Evolutionary conservation across 2,329 filamentous ascomycete species (phyloP).

Genomic region (Lasiodiplodia hormozganensis): DNA sequence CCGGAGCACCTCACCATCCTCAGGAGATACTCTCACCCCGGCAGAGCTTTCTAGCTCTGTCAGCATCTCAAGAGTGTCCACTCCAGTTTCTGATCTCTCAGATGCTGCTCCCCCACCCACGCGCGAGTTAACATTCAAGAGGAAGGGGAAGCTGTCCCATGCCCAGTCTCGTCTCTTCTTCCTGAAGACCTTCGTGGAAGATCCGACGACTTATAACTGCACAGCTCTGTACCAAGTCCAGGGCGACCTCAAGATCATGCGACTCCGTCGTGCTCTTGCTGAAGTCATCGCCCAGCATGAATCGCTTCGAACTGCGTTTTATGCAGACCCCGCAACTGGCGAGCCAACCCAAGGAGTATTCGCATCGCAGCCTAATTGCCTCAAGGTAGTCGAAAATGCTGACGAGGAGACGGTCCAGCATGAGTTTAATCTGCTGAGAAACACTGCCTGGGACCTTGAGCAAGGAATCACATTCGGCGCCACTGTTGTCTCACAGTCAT

Average conservation of each 20-base stretch:
- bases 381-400: too few species aligned
- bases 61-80: too few species aligned
- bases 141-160: slow-evolving; percentile 43
- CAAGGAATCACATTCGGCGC: slow-evolving; percentile 45
- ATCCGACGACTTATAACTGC: slow-evolving; percentile 52
- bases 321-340: slow-evolving; percentile 33
- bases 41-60: too few species aligned
- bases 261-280: slow-evolving; percentile 38
- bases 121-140: too few species aligned
- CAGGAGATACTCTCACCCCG: too few species aligned
- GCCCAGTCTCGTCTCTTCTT: slow-evolving; percentile 55
- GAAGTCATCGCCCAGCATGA: slow-evolving; percentile 43
- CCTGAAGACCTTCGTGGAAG: slow-evolving; percentile 41
- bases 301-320: slow-evolving; percentile 44
- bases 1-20: too few species aligned
- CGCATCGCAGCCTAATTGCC: neutral
- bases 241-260: too few species aligned
- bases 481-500: slow-evolving; percentile 44
- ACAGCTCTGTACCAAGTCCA: slow-evolving; percentile 41
- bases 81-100: too few species aligned
- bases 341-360: slow-evolving; percentile 35
- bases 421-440: slow-evolving; percentile 46
- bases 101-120: too few species aligned
- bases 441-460: slow-evolving; percentile 26
- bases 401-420: slow-evolving; percentile 10